Evolutionary conservation across 2,329 filamentous ascomycete genomes (phyloP).

Genomic region (Trichoderma sp.): DNA sequence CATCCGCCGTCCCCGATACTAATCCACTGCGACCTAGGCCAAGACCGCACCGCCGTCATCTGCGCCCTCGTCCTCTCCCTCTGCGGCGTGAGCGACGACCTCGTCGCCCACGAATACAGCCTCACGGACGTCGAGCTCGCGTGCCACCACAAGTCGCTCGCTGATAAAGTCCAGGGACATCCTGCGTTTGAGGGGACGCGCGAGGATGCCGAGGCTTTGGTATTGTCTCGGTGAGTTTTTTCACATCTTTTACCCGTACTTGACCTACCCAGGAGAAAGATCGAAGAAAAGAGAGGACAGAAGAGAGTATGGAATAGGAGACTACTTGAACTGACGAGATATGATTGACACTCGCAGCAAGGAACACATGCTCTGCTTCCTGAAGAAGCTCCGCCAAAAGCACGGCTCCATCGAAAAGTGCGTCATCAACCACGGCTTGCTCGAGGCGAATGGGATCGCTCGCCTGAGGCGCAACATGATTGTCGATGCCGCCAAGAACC

Average conservation of each 20-base stretch:
- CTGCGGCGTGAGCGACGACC: constrained; percentile 60
- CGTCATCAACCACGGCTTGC: not conserved
- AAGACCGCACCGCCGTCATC: constrained; percentile 74
- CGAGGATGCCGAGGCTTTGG: not conserved
- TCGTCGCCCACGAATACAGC: constrained; percentile 67
- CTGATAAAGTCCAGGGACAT: not conserved
- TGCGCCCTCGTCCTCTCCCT: constrained; percentile 66
- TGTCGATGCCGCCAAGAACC: constrained; percentile 5
- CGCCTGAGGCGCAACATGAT: not conserved
- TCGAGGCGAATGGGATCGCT: not conserved
- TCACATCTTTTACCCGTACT: not conserved
- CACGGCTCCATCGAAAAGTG: constrained; percentile 9
- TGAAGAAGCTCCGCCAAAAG: not conserved
- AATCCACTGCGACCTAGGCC: constrained; percentile 75
- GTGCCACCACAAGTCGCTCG: constrained; percentile 7
- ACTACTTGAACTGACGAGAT: too few species aligned
- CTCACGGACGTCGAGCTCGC: constrained; percentile 65
- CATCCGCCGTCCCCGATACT: constrained; percentile 52
- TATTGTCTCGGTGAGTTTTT: not conserved
- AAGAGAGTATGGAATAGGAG: too few species aligned
- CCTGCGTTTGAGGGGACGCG: not conserved
- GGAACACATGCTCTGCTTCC: constrained; percentile 5
- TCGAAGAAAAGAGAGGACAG: too few species aligned
- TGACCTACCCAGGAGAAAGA: not conserved
- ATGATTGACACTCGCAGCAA: not conserved